A percentile compares a stretch with the other conserved stretches of the same genome.
phyloP scores from a whole-genome alignment of 2,329 filamentous ascomycete genomes.

The Alternaria alternata region DNA sequence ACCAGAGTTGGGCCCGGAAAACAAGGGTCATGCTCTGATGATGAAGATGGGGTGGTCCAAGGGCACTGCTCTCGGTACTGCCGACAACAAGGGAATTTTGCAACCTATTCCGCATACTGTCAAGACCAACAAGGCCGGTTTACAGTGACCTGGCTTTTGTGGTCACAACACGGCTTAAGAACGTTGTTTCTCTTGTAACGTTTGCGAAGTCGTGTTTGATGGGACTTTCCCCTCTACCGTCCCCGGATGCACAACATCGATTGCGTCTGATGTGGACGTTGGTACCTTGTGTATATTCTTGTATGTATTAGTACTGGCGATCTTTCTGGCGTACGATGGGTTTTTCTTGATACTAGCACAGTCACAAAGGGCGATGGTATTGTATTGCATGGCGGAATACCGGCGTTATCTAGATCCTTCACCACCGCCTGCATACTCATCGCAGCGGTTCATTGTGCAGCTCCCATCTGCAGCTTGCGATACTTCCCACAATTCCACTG shows the following conservation, averaged over 20 bases:
- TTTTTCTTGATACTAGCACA: not conserved
- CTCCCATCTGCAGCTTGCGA: not conserved
- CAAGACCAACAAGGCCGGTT: slow-evolving; percentile 83
- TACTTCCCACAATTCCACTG: not conserved
- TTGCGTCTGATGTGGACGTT: not conserved
- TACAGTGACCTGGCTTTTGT: slow-evolving; percentile 51
- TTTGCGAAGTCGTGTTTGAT: not conserved
- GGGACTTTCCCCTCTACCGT: not conserved
- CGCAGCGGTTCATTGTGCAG: not conserved
- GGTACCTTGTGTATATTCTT: not conserved
- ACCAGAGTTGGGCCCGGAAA: slow-evolving; percentile 81
- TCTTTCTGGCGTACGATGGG: not conserved
- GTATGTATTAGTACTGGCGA: slow-evolving; percentile 1
- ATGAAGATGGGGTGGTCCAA: slow-evolving; percentile 98
- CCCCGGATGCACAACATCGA: not conserved
- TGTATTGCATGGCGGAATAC: slow-evolving; percentile 1
- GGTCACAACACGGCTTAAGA: not conserved
- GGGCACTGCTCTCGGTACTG: slow-evolving; percentile 82
- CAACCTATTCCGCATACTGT: slow-evolving; percentile 87
- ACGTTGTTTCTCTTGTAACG: not conserved
- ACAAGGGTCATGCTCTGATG: slow-evolving; percentile 84
- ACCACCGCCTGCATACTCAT: not conserved
- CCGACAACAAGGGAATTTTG: slow-evolving; percentile 86
- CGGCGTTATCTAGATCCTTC: not conserved
- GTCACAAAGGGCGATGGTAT: not conserved